Evolutionary conservation across 2,329 filamentous ascomycete species (phyloP).

Genomic region (Penicillium capsulatum): DNA sequence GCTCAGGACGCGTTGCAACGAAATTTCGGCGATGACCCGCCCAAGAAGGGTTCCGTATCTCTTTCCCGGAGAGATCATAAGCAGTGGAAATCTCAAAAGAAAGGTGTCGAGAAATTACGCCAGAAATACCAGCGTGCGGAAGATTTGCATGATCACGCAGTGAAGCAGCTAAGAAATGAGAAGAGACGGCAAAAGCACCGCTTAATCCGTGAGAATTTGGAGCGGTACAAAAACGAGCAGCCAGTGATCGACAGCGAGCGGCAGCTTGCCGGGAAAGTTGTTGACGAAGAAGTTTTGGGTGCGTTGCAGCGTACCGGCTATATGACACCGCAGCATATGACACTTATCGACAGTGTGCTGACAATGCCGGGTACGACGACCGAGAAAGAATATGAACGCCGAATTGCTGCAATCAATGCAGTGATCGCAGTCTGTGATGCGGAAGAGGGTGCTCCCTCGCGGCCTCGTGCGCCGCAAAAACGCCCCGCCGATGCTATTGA

Average conservation of each 20-base stretch:
- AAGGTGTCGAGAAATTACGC: constrained; percentile 7
- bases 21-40: constrained; percentile 9
- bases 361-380: constrained; percentile 22
- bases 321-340: constrained; percentile 22
- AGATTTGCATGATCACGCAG: constrained; percentile 10
- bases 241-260: constrained; percentile 26
- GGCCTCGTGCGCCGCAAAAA: constrained; percentile 10
- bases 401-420: constrained; percentile 25
- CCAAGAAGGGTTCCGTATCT: constrained; percentile 1
- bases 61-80: constrained; percentile 5
- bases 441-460: constrained; percentile 24
- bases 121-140: constrained; percentile 13
- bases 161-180: constrained; percentile 18
- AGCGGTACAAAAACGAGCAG: constrained; percentile 27
- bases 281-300: constrained; percentile 23
- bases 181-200: constrained; percentile 19
- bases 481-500: constrained; percentile 8
- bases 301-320: constrained; percentile 20
- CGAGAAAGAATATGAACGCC: constrained; percentile 23
- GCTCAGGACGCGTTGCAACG: constrained; percentile 10
- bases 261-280: constrained; percentile 23
- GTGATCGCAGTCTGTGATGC: constrained; percentile 25
- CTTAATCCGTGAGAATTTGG: constrained; percentile 23
- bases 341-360: constrained; percentile 21
- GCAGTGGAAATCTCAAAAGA: constrained; percentile 9